Evolutionary conservation across 2,329 filamentous ascomycete genomes (phyloP).

Genomic region (Phoma herbarum): DNA sequence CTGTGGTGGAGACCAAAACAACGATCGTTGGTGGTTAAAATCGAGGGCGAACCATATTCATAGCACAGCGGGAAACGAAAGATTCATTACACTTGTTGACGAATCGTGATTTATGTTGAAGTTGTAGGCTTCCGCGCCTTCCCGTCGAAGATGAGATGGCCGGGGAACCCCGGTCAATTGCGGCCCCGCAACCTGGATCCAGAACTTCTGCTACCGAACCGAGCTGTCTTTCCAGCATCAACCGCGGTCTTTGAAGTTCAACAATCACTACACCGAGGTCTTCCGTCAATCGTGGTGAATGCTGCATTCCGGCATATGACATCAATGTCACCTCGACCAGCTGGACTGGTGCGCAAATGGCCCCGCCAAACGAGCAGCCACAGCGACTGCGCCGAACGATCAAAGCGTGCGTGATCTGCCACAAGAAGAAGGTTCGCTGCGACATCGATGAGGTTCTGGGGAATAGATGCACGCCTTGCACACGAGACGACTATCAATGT

Average conservation of each 20-base stretch:
- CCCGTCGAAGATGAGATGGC: background rate
- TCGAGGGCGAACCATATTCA: too few relatives aligned
- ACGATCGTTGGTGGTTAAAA: constrained; percentile 10
- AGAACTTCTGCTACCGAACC: constrained; percentile 6
- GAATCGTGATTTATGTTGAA: background rate
- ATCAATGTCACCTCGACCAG: constrained; percentile 4
- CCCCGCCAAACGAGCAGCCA: constrained; percentile 29
- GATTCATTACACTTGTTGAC: too few relatives aligned
- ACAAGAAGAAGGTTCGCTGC: constrained; percentile 54
- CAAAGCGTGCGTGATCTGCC: constrained; percentile 54
- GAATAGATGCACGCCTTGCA: constrained; percentile 52
- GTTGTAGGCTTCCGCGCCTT: background rate
- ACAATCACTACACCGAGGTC: background rate
- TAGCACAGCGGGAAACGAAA: too few relatives aligned
- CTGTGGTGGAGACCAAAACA: constrained; percentile 6
- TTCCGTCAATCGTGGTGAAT: background rate
- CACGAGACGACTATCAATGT: constrained; percentile 45
- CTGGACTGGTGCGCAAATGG: constrained; percentile 16
- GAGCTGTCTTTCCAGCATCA: constrained; percentile 2
- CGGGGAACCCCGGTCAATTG: constrained; percentile 8
- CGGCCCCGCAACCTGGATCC: constrained; percentile 18
- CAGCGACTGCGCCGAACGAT: constrained; percentile 39
- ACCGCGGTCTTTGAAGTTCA: background rate
- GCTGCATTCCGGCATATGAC: background rate
- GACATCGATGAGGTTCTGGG: constrained; percentile 43